Base-by-base conservation (phyloP, 257 asterid genomes). In the Solanum rostratum region DNA sequence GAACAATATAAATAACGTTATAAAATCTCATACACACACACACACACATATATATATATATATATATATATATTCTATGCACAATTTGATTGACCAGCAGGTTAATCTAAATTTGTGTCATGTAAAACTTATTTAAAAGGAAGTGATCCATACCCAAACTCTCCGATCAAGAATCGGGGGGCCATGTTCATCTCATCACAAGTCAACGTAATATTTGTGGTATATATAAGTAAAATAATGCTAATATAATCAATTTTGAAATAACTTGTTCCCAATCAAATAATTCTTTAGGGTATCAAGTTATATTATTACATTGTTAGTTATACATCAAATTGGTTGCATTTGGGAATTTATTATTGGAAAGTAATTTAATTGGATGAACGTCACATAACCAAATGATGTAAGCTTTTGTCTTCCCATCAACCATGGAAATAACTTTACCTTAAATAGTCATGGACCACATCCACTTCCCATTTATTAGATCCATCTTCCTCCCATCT, bases 381-480 rank as follows among this genome's bases (percentile, higher is more conserved):
- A 53, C 39, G 24, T 24, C 43, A 24, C 59, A 74, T 3, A 13
- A 74, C 39, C 15, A 46, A 15, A 24, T 22, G 59, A 18, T 18
- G 9, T 15, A 46, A 50, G 41, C 78, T 33, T 33, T 30, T 39
- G 57, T 55, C 49, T 6, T 70, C 57, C n/a, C 81, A 76, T 57
- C 79, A 46, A 57, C 86, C 78, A 65, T 50, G 50, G 80, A 39
- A 84, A 66, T 81, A 57, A 60, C 85, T 87, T 69, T 22, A 27
- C 59, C 13, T 46, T 41, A 80, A 68, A 73, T 80, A 14, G 43
- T 60, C 79, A 83, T 85, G 92, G 88, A 83, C 88, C 86, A 87
- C 66, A n/a, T 11, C 0, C 33, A 54, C 20, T 74, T 60, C 80
- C 85, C 85, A 91, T 85, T 88, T 84, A 89, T 43, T 86, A 57